Evolutionary conservation across 2,329 filamentous ascomycete species (phyloP).

Genomic region (Colletotrichum tabaci): DNA sequence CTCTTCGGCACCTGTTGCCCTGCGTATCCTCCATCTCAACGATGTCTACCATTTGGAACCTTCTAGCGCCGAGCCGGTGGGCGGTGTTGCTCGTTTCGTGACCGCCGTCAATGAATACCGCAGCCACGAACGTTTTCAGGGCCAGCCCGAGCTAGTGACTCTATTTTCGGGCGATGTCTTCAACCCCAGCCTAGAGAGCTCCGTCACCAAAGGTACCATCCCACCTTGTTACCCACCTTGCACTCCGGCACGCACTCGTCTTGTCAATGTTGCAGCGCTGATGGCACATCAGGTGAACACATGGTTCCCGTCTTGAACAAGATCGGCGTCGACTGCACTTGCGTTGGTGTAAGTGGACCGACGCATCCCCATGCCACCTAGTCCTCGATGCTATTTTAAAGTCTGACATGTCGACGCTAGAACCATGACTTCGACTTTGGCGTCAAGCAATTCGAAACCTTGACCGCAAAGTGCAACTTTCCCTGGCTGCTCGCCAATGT

Average conservation of each 20-base stretch:
- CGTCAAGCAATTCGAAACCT: slow-evolving; percentile 81
- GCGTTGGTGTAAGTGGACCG: slow-evolving; percentile 76
- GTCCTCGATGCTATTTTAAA: slow-evolving; percentile 37
- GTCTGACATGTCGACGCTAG: slow-evolving; percentile 54
- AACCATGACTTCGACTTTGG: slow-evolving; percentile 97
- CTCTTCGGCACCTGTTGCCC: slow-evolving; percentile 67
- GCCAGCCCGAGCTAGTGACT: slow-evolving; percentile 78
- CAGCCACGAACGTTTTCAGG: slow-evolving; percentile 70
- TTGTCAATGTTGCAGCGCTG: neutral
- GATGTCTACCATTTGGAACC: slow-evolving; percentile 92
- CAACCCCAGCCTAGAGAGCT: slow-evolving; percentile 91
- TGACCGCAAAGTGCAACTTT: slow-evolving; percentile 83
- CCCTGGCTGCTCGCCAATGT: slow-evolving; percentile 94
- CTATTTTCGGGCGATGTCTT: slow-evolving; percentile 95
- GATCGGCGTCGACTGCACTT: slow-evolving; percentile 84
- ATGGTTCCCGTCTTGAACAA: slow-evolving; percentile 90
- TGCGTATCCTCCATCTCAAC: slow-evolving; percentile 92
- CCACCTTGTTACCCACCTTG: neutral
- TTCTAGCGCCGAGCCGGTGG: slow-evolving; percentile 84
- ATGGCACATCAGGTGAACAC: slow-evolving; percentile 71
- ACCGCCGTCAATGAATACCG: slow-evolving; percentile 84
- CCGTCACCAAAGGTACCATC: slow-evolving; percentile 82
- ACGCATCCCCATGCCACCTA: neutral
- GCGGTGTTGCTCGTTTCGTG: slow-evolving; percentile 86
- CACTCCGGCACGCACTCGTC: slow-evolving; percentile 2